Base-by-base conservation (phyloP, 2,329 filamentous ascomycete species). In the Hypoxylon sp. region DNA sequence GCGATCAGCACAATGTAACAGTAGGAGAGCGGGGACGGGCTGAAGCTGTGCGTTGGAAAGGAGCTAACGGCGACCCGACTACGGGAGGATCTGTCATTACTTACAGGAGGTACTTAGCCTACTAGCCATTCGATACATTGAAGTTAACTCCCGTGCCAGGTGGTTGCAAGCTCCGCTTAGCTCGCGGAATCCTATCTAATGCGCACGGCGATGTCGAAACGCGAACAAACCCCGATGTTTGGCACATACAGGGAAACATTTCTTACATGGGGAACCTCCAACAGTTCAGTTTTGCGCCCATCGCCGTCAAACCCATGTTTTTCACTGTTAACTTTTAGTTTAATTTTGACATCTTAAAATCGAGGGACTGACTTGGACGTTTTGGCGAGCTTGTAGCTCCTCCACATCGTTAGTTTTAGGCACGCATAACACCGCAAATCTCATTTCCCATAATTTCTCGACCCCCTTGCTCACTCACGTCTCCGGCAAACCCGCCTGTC, bases 61-160 rank as follows among this genome's bases (percentile, higher is more conserved):
- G 58, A 57, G 63, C 66, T 69, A 71, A 68, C 46, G 62, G 65
- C 62, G 66, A 69, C 68, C 61, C 54, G 61, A 62, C 68, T 57
- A 64, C 65, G 69, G 69, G 69, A 71, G 65, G 69, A 71, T 71
- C 69, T 68, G 63, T 57, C 58, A 69, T 71, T 64, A 69, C 69
- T 66, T 61, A 71, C 66, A 71, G 64, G 56, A 57, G 30, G 57
- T 58, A 64, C 60, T 37, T 56, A 64, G 30, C n/a, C 7, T 22
- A 50, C 49, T 40, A 37, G 44, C 31, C 31, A 59, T 49, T 35
- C 55, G 33, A 50, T 31, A 55, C 13, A 8, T 11, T 13, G 8
- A 3, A 27, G 44, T 49, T 17, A 17, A 58, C 35, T 59, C 31
- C 44, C n/a, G 37, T 7, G 22, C 40, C 49, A 55, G 27, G 30